A percentile compares a stretch with the other conserved stretches of the same genome.
phyloP scores from a whole-genome alignment of 2,329 filamentous ascomycete genomes.

The Endoconidiophora laricicola region DNA sequence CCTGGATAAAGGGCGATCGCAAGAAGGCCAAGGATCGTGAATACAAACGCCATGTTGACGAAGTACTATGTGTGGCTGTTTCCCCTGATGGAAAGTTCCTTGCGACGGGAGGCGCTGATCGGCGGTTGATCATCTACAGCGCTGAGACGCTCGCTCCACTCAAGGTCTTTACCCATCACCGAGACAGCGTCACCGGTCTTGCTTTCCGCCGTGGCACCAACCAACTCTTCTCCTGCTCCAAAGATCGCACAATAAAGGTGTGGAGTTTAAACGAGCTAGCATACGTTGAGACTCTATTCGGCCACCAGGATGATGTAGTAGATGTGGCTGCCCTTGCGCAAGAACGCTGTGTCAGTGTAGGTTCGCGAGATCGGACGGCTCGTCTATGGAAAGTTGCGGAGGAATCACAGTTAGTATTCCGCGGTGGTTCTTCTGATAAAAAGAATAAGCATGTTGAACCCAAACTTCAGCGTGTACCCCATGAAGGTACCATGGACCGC shows the following conservation, averaged over 20 bases:
- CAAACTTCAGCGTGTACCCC: constrained; percentile 31
- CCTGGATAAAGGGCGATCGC: constrained; percentile 44
- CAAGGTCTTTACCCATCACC: constrained; percentile 78
- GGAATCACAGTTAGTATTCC: constrained; percentile 88
- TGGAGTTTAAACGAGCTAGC: constrained; percentile 87
- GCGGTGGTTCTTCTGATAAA: constrained; percentile 55
- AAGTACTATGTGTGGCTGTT: constrained; percentile 70
- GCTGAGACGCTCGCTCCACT: constrained; percentile 61
- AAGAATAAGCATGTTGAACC: constrained; percentile 21
- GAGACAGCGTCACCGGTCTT: constrained; percentile 70
- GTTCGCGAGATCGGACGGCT: constrained; percentile 78
- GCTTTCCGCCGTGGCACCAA: constrained; percentile 78
- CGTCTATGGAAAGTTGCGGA: constrained; percentile 92
- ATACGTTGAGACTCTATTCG: constrained; percentile 90
- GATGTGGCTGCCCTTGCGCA: constrained; percentile 69
- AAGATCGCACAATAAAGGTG: constrained; percentile 85
- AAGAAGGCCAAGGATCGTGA: constrained; percentile 43
- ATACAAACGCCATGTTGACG: constrained; percentile 62
- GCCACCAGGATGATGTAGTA: constrained; percentile 81
- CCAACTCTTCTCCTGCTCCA: constrained; percentile 79
- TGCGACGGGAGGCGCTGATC: constrained; percentile 75
- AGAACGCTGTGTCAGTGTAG: constrained; percentile 82
- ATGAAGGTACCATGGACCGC: constrained; percentile 77
- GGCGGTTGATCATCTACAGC: constrained; percentile 75
- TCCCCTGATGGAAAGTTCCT: constrained; percentile 82